Conservation (phyloP, 176 grass and related monocot species). For the Poa annua region DNA sequence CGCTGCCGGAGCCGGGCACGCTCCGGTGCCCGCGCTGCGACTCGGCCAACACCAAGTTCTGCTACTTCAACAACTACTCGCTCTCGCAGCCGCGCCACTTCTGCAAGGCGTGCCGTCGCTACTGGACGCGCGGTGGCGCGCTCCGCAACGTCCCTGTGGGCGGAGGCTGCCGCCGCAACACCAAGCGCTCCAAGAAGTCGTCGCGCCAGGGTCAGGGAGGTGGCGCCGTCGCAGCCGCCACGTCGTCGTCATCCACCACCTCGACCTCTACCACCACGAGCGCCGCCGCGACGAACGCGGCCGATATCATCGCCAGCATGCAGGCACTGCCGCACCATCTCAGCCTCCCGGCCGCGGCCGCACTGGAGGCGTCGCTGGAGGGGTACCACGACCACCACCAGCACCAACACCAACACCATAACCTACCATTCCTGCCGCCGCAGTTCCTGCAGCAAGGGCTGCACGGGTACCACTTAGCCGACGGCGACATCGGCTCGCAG, state of each 20-base stretch:
- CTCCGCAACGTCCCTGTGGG: constrained; percentile 96
- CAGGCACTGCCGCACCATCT: constrained; percentile 54
- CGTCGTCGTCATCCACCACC: constrained; percentile 75
- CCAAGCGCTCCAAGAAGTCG: constrained; percentile 79
- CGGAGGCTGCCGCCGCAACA: constrained; percentile 89
- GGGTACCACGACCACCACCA: constrained; percentile 57
- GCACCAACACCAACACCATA: constrained; percentile 19
- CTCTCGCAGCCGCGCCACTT: constrained; percentile 99
- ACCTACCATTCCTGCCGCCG: constrained; percentile 41
- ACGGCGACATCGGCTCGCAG: constrained; percentile 43
- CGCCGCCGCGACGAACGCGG: constrained; percentile 38
- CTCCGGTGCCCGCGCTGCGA: constrained; percentile 95
- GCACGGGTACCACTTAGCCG: constrained; percentile 56
- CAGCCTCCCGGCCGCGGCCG: constrained; percentile 61
- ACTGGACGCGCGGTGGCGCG: constrained; percentile 97
- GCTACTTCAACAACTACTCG: constrained; percentile 99
- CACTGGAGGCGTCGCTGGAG: constrained; percentile 70
- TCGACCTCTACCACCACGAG: constrained; percentile 59
- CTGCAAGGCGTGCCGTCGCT: constrained; percentile 99
- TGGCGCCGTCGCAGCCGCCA: constrained; percentile 34
- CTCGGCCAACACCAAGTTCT: constrained; percentile 98
- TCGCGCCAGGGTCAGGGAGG: constrained; percentile 45
- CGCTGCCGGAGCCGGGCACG: constrained; percentile 74
- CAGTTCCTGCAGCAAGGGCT: constrained; percentile 53
- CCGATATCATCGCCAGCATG: constrained; percentile 51